These are phyloP conservation scores for Citrullus amarus DNA, from an alignment of 306 rosid species.

Conservation along the genomic window DNA sequence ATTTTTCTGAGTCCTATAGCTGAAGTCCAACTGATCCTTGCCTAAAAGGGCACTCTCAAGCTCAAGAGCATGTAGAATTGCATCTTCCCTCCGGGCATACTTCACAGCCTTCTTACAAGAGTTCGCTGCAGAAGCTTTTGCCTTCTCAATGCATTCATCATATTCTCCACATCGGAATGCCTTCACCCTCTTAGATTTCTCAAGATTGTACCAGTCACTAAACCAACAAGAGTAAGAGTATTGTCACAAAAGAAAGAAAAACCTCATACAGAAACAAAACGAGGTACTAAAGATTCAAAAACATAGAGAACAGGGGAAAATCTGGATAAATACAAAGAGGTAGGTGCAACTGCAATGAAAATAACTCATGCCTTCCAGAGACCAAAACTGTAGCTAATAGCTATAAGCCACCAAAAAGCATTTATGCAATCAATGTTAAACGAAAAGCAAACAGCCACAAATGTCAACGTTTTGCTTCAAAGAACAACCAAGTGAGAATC, in stretches of 20 bases:
- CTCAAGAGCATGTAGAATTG: conserved; percentile 95
- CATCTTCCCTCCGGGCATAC: conserved; percentile 98
- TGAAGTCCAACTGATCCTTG: conserved; percentile 38
- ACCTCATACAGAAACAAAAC: neutral
- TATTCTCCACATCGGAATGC: conserved; percentile 97
- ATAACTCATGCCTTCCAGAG: neutral
- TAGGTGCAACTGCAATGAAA: neutral
- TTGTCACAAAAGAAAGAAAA: neutral
- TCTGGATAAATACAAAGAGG: neutral
- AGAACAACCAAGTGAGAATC: neutral
- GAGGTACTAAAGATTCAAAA: neutral
- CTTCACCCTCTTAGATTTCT: conserved; percentile 89
- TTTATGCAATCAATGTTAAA: neutral
- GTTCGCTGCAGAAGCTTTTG: conserved; percentile 77
- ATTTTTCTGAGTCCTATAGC: conserved; percentile 23
- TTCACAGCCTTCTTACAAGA: conserved; percentile 78
- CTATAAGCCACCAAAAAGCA: neutral
- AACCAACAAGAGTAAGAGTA: conserved; percentile 15
- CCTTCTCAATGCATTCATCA: conserved; percentile 85
- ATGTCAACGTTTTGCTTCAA: neutral
- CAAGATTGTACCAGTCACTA: conserved; percentile 99
- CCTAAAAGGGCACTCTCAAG: conserved; percentile 64
- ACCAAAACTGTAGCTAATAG: neutral
- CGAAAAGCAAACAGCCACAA: neutral
- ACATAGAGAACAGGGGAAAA: neutral